phyloP scores from a whole-genome alignment of 176 grass and related monocot species.

The Eleusine indica region DNA sequence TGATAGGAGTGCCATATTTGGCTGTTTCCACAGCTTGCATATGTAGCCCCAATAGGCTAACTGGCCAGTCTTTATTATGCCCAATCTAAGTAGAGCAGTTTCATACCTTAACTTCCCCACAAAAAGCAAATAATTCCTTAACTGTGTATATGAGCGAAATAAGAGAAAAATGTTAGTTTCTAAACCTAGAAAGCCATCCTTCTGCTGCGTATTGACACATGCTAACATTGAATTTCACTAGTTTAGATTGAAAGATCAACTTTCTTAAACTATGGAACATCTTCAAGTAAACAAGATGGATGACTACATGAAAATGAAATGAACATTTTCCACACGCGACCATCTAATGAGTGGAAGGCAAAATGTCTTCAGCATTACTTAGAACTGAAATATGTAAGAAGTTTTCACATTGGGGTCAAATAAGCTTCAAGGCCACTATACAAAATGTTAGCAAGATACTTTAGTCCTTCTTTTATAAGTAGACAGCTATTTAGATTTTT shows the following conservation, averaged over 20 bases:
- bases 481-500: background rate
- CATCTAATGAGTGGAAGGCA: background rate
- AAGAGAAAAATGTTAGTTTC: background rate
- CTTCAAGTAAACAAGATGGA: background rate
- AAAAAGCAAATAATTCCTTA: background rate
- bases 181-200: constrained; percentile 4
- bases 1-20: too few species aligned
- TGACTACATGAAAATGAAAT: background rate
- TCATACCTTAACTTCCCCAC: background rate
- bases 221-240: background rate
- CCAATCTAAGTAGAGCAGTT: constrained; percentile 12
- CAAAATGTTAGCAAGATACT: constrained; percentile 1
- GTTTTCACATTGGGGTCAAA: background rate
- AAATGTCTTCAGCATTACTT: background rate
- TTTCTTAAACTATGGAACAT: background rate
- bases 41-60: background rate
- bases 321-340: background rate
- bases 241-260: background rate
- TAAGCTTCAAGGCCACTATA: background rate
- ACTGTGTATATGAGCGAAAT: background rate
- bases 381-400: background rate
- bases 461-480: constrained; percentile 7
- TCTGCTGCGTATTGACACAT: background rate
- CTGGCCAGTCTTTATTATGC: background rate
- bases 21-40: too few species aligned